Base-by-base conservation (phyloP, 139 green algal genomes). In the Closterium sp. region DNA sequence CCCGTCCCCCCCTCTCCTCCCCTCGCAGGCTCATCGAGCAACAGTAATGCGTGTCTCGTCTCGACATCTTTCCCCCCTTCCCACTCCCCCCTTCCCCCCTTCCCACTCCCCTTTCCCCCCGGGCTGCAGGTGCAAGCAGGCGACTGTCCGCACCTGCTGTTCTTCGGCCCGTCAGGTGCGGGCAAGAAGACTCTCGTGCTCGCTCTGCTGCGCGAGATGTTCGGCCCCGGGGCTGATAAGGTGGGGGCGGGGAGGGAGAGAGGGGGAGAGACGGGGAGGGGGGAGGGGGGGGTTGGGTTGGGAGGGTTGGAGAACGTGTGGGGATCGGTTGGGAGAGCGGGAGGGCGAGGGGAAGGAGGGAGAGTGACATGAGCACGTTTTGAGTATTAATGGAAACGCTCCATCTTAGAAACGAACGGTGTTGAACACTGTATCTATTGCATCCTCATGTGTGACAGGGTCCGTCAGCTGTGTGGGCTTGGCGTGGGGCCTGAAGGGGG, bases 151-250 rank as follows among this genome's bases (percentile, higher is more conserved):
- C 98, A 99, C 93, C 97, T 97, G 7, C 95, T 99, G 1, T 98
- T 99, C 91, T 99, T 99, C 96, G 98, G 98, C 0, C 97, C 97
- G 0, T 94, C 97, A 11, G 98, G 98, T 6, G 97, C 97, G 6
- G 98, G 98, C 62, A 99, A 99, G 95, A 99, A 99, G 94, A 99
- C 98, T 2, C 94, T 99, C 17, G 96, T 99, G 34, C 96, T 98
- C 88, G 97, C 97, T 0, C 91, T 99, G 87, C 96, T 99, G n/a
- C 91, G 97, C 1, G 96, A 99, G 91, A 95, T 99, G 3, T 99
- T 97, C 94, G 98, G 98, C 0, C 32, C 97, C 6, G 96, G 97
- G 0, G 98, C 96, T n/a, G 97, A 99, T 88, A 99, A 99, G 96
- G 97, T 73, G 50, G 50, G 50, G 50, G 50, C 1, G 17, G 17